These are phyloP conservation scores for Kwoniella sp. DNA, from an alignment of 768 basidiomycete genomes.

Conservation along the genomic window DNA sequence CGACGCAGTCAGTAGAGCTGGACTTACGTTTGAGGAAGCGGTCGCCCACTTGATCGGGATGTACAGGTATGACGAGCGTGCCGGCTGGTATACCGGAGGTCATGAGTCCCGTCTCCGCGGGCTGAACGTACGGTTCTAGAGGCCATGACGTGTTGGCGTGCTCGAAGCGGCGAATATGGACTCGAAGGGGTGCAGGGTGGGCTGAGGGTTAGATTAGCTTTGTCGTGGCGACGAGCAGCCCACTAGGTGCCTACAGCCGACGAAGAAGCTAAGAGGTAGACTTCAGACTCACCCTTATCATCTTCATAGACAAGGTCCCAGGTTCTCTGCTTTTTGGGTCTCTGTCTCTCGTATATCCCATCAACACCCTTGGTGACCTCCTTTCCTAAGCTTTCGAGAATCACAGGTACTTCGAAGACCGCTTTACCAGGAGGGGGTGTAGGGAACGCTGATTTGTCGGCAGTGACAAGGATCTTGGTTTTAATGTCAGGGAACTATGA, in stretches of 20 bases:
- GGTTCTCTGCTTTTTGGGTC: slow-evolving; percentile 30
- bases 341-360: slow-evolving; percentile 28
- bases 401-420: slow-evolving; percentile 17
- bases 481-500: slow-evolving; percentile 19
- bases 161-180: slow-evolving; percentile 32
- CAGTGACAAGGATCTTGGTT: slow-evolving; percentile 44
- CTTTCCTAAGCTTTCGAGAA: slow-evolving; percentile 28
- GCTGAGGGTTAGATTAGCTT: not conserved
- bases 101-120: slow-evolving; percentile 29
- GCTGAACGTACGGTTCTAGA: slow-evolving; percentile 44
- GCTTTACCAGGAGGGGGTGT: slow-evolving; percentile 30
- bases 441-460: slow-evolving; percentile 37
- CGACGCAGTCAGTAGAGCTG: not conserved
- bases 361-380: slow-evolving; percentile 37
- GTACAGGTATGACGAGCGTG: slow-evolving; percentile 43
- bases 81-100: slow-evolving; percentile 35
- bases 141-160: slow-evolving; percentile 38
- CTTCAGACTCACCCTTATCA: slow-evolving; percentile 11
- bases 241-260: too few relatives aligned
- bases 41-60: slow-evolving; percentile 39
- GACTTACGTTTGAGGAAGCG: slow-evolving; percentile 33
- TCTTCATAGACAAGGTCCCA: slow-evolving; percentile 41
- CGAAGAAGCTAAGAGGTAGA: too few relatives aligned
- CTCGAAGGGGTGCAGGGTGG: slow-evolving; percentile 17
- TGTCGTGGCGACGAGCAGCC: not conserved